These are phyloP conservation scores for Rhizopogon vesiculosus DNA, from an alignment of 768 basidiomycete genomes.

Conservation along the genomic window DNA sequence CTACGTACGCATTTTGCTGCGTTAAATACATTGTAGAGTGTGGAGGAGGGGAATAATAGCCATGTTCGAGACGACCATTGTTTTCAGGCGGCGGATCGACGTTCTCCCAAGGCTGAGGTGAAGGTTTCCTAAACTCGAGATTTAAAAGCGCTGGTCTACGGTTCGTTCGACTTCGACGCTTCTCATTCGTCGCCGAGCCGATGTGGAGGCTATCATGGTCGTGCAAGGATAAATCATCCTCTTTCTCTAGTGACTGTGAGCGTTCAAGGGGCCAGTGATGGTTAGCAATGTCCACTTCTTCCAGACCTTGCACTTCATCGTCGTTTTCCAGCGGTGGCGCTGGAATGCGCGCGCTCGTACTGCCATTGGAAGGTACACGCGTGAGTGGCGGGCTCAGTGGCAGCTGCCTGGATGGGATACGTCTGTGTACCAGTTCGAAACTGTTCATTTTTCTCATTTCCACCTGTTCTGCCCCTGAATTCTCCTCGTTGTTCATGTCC, in stretches of 20 bases:
- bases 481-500: slow-evolving; percentile 6
- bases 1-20: slow-evolving; percentile 40
- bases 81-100: slow-evolving; percentile 44
- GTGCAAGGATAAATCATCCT: slow-evolving; percentile 11
- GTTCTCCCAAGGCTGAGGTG: slow-evolving; percentile 68
- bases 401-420: slow-evolving; percentile 13
- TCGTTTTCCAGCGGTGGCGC: slow-evolving; percentile 1
- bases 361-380: slow-evolving; percentile 16
- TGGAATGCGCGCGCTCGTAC: slow-evolving; percentile 1
- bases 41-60: slow-evolving; percentile 41
- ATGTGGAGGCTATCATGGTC: slow-evolving; percentile 8
- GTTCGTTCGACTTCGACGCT: slow-evolving; percentile 24
- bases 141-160: slow-evolving; percentile 41
- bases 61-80: slow-evolving; percentile 14
- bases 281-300: slow-evolving; percentile 17
- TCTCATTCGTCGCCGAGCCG: slow-evolving; percentile 17
- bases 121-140: slow-evolving; percentile 44
- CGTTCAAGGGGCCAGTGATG: slow-evolving; percentile 19
- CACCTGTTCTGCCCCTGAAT: slow-evolving; percentile 5
- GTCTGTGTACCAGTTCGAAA: neutral
- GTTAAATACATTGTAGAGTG: slow-evolving; percentile 39
- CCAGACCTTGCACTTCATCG: neutral
- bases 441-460: neutral
- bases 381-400: slow-evolving; percentile 30
- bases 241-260: slow-evolving; percentile 5